A percentile compares a stretch with the other conserved stretches of the same genome.
phyloP scores from a whole-genome alignment of 805 yeast species.

The Monosporozyma servazzii region DNA sequence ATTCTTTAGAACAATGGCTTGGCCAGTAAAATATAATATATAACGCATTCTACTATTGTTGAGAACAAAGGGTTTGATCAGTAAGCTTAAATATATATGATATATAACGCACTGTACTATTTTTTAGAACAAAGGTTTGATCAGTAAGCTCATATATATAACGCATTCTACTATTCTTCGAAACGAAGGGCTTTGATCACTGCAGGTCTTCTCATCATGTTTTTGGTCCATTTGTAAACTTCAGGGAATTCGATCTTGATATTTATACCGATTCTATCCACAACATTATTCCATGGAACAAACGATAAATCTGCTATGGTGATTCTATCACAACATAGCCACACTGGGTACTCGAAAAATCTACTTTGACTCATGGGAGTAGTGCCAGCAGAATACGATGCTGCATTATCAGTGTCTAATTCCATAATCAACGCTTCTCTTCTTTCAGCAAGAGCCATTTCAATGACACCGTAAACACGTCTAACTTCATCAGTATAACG shows the following conservation, averaged over 20 bases:
- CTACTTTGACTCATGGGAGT: slow-evolving; percentile 78
- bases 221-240: slow-evolving; percentile 91
- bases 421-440: slow-evolving; percentile 87
- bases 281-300: slow-evolving; percentile 96
- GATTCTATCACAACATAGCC: slow-evolving; percentile 82
- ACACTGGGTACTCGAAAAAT: slow-evolving; percentile 86
- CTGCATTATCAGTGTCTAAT: slow-evolving; percentile 77
- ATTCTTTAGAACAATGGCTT: too few species aligned
- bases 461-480: slow-evolving; percentile 86
- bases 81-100: too few species aligned
- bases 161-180: slow-evolving; percentile 33
- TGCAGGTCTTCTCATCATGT: slow-evolving; percentile 92
- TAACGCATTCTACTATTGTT: too few species aligned
- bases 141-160: too few species aligned
- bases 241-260: slow-evolving; percentile 85
- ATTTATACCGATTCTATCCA: slow-evolving; percentile 84
- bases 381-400: slow-evolving; percentile 78
- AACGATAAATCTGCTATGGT: slow-evolving; percentile 87
- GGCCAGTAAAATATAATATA: too few species aligned
- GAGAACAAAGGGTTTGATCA: too few species aligned
- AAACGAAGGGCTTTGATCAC: slow-evolving; percentile 81
- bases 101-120: too few species aligned
- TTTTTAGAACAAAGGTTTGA: too few species aligned
- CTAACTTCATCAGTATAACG: slow-evolving; percentile 88
- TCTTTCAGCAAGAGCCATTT: slow-evolving; percentile 89